phyloP scores from a whole-genome alignment of 2,329 filamentous ascomycete species.

The Hymenoscyphus infarciens region DNA sequence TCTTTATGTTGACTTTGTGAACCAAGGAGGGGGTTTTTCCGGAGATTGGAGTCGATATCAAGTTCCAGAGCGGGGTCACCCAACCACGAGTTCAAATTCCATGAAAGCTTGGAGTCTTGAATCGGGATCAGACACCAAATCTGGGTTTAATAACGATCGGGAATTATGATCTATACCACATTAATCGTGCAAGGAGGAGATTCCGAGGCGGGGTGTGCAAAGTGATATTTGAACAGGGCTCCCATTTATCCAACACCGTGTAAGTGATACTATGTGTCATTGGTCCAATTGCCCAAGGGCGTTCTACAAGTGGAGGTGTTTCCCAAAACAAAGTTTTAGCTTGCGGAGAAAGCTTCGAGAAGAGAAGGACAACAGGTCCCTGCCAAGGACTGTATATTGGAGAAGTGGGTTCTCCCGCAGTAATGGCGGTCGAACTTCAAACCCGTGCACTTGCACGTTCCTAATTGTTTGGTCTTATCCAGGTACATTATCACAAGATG shows the following conservation, averaged over 20 bases:
- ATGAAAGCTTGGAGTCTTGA: background rate
- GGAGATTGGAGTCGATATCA: background rate
- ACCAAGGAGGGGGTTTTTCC: background rate
- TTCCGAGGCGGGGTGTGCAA: background rate
- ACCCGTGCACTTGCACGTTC: background rate
- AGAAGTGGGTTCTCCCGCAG: background rate
- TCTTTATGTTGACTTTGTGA: background rate
- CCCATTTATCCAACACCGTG: background rate
- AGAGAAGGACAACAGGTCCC: constrained; percentile 2
- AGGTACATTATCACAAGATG: background rate
- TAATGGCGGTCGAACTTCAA: background rate
- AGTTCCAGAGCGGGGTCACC: no score
- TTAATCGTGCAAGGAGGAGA: background rate
- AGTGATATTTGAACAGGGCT: background rate
- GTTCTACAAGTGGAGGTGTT: constrained; percentile 1
- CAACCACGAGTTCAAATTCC: no score
- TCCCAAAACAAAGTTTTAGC: background rate
- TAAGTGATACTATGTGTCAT: background rate
- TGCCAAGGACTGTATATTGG: background rate
- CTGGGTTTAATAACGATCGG: background rate
- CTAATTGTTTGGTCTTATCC: background rate
- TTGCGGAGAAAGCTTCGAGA: constrained; percentile 3
- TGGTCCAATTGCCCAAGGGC: background rate
- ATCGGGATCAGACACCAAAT: background rate
- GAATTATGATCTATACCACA: background rate